These are phyloP conservation scores for Pleurotus djamor DNA, from an alignment of 768 basidiomycete species.

Conservation along the genomic window DNA sequence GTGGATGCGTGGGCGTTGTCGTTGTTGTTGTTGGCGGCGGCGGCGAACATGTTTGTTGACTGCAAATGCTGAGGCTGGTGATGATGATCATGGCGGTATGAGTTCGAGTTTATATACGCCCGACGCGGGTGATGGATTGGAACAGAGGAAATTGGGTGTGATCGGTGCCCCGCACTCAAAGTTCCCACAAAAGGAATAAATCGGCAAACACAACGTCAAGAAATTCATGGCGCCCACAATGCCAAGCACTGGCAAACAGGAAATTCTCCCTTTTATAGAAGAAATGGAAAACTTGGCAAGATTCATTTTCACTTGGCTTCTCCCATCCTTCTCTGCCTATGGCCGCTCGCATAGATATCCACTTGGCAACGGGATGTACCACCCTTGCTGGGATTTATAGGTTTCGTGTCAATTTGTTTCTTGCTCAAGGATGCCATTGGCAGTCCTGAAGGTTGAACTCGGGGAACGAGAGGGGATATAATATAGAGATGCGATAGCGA, in stretches of 20 bases:
- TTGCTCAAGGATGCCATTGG: too few relatives aligned
- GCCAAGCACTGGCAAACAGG: background rate
- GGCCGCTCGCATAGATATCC: too few relatives aligned
- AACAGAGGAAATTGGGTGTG: background rate
- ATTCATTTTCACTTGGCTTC: too few relatives aligned
- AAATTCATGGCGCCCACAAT: background rate
- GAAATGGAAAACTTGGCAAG: too few relatives aligned
- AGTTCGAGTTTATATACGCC: background rate
- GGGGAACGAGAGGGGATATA: slow-evolving; percentile 1
- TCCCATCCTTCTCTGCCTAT: too few relatives aligned
- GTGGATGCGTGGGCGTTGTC: background rate
- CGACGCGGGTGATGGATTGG: background rate
- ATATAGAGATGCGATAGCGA: background rate
- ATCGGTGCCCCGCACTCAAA: background rate
- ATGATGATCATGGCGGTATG: background rate
- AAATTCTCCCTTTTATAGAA: background rate
- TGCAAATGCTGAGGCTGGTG: background rate
- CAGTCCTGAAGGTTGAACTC: too few relatives aligned
- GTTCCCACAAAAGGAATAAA: background rate
- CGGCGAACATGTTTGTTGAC: background rate
- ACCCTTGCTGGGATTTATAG: too few relatives aligned
- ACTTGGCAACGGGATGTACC: too few relatives aligned
- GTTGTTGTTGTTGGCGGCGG: too few relatives aligned
- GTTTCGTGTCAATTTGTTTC: too few relatives aligned
- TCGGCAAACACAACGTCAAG: background rate